phyloP scores from a whole-genome alignment of 2,329 filamentous ascomycete genomes.

The Metarhizium anisopliae region DNA sequence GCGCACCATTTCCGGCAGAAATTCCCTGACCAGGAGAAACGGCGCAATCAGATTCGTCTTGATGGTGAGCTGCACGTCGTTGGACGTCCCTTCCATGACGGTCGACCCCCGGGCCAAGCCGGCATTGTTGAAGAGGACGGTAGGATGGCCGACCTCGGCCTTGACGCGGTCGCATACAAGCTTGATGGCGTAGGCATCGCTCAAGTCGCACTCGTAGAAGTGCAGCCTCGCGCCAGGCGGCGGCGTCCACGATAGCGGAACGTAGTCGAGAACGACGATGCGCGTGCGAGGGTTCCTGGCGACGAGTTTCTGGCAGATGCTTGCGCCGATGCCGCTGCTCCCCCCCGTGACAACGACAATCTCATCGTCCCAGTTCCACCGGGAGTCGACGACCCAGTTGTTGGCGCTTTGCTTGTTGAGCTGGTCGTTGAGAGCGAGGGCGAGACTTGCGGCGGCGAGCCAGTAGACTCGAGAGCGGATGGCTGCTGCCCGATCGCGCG shows the following conservation, averaged over 20 bases:
- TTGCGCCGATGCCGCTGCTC: constrained; percentile 30
- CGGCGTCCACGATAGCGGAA: constrained; percentile 19
- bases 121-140: constrained; percentile 27
- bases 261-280: constrained; percentile 26
- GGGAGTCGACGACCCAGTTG: constrained; percentile 14
- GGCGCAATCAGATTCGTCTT: constrained; percentile 47
- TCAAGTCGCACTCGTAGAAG: constrained; percentile 28
- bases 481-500: not conserved
- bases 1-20: constrained; percentile 48
- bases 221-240: constrained; percentile 10
- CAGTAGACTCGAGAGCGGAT: constrained; percentile 5
- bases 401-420: constrained; percentile 15
- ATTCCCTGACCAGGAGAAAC: constrained; percentile 48
- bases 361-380: constrained; percentile 27
- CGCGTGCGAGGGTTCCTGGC: constrained; percentile 15
- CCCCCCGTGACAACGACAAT: constrained; percentile 30
- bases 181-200: constrained; percentile 19
- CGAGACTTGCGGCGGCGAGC: constrained; percentile 7
- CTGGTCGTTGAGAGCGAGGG: constrained; percentile 13
- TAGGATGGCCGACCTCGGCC: constrained; percentile 26
- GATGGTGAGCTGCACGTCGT: constrained; percentile 20
- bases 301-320: constrained; percentile 19
- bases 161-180: constrained; percentile 19
- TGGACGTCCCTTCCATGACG: constrained; percentile 20
- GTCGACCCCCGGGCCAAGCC: constrained; percentile 18